These are phyloP conservation scores for Rheum nobile DNA, from an alignment of 148 eudicot species.

Conservation along the genomic window DNA sequence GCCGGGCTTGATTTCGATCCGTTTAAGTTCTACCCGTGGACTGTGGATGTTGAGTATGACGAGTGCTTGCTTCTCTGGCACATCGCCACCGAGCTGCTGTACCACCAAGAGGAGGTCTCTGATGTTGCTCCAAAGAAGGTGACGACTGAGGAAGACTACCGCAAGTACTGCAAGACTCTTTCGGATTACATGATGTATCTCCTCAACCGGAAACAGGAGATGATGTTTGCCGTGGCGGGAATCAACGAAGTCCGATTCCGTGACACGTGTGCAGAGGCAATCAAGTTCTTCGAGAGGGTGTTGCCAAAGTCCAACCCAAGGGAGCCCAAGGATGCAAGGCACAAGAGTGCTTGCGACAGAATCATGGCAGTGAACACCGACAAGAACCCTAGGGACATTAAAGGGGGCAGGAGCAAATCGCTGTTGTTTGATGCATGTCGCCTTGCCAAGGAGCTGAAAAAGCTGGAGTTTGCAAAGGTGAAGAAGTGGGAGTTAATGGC, in stretches of 20 bases:
- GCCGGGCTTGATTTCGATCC: slow-evolving; percentile 17
- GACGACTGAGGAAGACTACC: not conserved
- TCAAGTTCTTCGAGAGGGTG: slow-evolving; percentile 4
- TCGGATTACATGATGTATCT: slow-evolving; percentile 8
- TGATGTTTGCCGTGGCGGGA: slow-evolving; percentile 1
- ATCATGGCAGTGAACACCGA: not conserved
- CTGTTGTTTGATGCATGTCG: slow-evolving; percentile 1
- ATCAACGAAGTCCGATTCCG: slow-evolving; percentile 4
- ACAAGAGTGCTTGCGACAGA: not conserved
- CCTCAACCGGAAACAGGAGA: not conserved
- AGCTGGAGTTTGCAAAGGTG: not conserved
- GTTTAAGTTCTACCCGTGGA: slow-evolving; percentile 19
- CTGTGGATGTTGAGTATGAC: slow-evolving; percentile 27
- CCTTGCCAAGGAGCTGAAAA: not conserved
- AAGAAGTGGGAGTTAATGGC: slow-evolving; percentile 3
- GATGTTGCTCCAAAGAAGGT: not conserved
- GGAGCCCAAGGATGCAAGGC: not conserved
- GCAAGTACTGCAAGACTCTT: not conserved
- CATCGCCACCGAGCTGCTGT: slow-evolving; percentile 37
- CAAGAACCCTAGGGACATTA: not conserved
- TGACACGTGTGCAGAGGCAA: slow-evolving; percentile 5
- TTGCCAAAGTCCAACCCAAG: not conserved
- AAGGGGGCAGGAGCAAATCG: slow-evolving; percentile 7
- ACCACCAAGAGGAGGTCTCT: not conserved
- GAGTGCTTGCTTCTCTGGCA: slow-evolving; percentile 44